Evolutionary conservation across 768 basidiomycete species (phyloP).

Genomic region (Agaricus sinodeliciosus): DNA sequence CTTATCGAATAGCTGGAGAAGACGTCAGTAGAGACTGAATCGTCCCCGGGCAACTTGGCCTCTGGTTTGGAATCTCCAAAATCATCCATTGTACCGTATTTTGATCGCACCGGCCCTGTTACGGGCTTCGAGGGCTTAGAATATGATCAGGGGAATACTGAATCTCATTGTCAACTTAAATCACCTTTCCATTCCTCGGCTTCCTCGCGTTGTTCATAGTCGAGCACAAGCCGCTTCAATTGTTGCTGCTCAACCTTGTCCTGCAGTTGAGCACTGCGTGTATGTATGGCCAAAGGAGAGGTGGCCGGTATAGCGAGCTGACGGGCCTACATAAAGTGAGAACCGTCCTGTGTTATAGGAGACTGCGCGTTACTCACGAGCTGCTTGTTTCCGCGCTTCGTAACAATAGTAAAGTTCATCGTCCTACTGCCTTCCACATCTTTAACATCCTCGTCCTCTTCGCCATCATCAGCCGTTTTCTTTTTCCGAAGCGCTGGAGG

Average conservation of each 20-base stretch:
- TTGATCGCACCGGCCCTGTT: slow-evolving; percentile 65
- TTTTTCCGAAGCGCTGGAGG: slow-evolving; percentile 62
- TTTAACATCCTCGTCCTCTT: slow-evolving; percentile 36
- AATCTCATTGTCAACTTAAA: background rate
- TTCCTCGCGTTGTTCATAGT: slow-evolving; percentile 88
- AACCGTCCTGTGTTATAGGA: slow-evolving; percentile 3
- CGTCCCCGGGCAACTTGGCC: background rate
- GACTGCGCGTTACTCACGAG: slow-evolving; percentile 45
- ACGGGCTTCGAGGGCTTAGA: slow-evolving; percentile 60
- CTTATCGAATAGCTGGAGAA: background rate
- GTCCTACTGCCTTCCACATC: slow-evolving; percentile 27
- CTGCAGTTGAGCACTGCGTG: slow-evolving; percentile 84
- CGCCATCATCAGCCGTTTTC: slow-evolving; percentile 52
- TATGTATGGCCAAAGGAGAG: slow-evolving; percentile 86
- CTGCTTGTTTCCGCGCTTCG: slow-evolving; percentile 90
- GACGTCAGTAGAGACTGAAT: slow-evolving; percentile 2
- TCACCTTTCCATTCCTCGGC: slow-evolving; percentile 75
- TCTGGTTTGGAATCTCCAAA: background rate
- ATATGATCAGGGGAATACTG: background rate
- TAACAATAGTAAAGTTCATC: slow-evolving; percentile 91
- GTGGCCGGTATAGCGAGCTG: slow-evolving; percentile 84
- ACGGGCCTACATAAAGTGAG: slow-evolving; percentile 49
- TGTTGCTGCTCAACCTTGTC: slow-evolving; percentile 97
- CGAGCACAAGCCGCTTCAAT: slow-evolving; percentile 88
- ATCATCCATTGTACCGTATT: slow-evolving; percentile 69